Base-by-base conservation (phyloP, 2,329 filamentous ascomycete species). In the Canariomyces notabilis region DNA sequence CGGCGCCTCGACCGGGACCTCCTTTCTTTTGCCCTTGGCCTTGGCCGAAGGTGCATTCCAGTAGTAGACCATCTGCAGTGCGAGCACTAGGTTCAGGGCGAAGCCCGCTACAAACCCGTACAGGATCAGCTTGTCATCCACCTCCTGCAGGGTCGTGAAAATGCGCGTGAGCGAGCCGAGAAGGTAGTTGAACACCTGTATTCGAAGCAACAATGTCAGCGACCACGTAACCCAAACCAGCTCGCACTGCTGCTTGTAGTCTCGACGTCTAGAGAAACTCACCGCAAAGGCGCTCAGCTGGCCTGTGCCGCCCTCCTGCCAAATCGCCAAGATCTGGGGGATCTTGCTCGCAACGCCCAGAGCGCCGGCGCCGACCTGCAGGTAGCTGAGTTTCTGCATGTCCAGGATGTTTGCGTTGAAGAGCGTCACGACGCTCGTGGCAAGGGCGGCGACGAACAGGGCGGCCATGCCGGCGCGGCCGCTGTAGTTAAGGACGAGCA, bases 121-220 rank as follows among this genome's bases (percentile, higher is more conserved):
- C 20, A 98, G 78, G 60, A 98, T 97, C 49, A 97, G 76, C 69
- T 90, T 90, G 68, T 98, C 93, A 65, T 95, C 87, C 50, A 98
- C 93, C 73, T 98, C 93, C 63, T 97, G 90, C 48, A 98, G 74
- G 7, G 94, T 98, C 23, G 93, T 98, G 69, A 96, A 98, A 71
- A 98, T 95, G 64, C 93, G 87, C 20, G 89, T 87, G 48, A 97
- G 80, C 35, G 89, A 95, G 32, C 94, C 93, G 58, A 83, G 76
- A 60, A 98, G 87, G 70, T 95, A 98, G 75, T 96, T 97, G 79
- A 98, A 95, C 58, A 98, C 89, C 90, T 96, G 60, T 37, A n/a
- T 3, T 23, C 4, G 12, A 22, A 32, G 23, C 45, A n/a, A 16
- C n/a, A 9, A 15, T 12, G 38, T 56, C 32, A 56, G 50, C 36